phyloP scores from a whole-genome alignment of 768 basidiomycete genomes.

The Agrocybe praecox region DNA sequence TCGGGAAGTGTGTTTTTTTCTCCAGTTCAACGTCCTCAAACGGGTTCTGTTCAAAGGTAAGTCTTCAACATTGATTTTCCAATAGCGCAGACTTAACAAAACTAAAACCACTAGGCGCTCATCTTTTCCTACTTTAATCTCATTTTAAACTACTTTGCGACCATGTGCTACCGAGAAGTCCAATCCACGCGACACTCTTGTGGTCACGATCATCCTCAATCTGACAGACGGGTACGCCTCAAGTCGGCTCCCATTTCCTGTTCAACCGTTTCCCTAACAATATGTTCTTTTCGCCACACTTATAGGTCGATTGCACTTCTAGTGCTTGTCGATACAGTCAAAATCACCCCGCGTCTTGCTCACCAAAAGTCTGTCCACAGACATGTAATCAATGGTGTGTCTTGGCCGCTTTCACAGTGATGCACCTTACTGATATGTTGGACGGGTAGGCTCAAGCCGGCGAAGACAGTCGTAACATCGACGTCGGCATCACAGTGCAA shows the following conservation, averaged over 20 bases:
- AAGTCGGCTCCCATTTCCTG: slow-evolving; percentile 11
- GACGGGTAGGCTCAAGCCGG: slow-evolving; percentile 27
- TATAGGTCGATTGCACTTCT: slow-evolving; percentile 46
- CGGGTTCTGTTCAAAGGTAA: neutral
- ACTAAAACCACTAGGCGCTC: neutral
- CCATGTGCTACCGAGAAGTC: slow-evolving; percentile 48
- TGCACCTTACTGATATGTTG: neutral
- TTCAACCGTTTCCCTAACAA: neutral
- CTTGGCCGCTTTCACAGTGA: neutral
- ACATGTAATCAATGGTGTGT: slow-evolving; percentile 44
- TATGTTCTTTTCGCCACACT: neutral
- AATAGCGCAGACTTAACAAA: neutral
- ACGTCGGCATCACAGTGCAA: slow-evolving; percentile 18
- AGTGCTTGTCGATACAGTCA: slow-evolving; percentile 45
- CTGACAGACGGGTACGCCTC: slow-evolving; percentile 24
- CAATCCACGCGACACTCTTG: slow-evolving; percentile 39
- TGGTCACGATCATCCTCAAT: slow-evolving; percentile 33
- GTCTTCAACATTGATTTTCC: neutral
- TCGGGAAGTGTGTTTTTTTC: neutral
- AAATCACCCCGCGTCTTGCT: slow-evolving; percentile 33
- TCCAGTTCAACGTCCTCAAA: neutral
- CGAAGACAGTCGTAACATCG: slow-evolving; percentile 21
- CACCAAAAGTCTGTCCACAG: slow-evolving; percentile 30
- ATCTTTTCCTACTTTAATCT: neutral
- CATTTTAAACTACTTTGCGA: slow-evolving; percentile 1